phyloP scores from a whole-genome alignment of 1,284 basidiomycete species.

The Austroboletus olivaceoglutinosus region DNA sequence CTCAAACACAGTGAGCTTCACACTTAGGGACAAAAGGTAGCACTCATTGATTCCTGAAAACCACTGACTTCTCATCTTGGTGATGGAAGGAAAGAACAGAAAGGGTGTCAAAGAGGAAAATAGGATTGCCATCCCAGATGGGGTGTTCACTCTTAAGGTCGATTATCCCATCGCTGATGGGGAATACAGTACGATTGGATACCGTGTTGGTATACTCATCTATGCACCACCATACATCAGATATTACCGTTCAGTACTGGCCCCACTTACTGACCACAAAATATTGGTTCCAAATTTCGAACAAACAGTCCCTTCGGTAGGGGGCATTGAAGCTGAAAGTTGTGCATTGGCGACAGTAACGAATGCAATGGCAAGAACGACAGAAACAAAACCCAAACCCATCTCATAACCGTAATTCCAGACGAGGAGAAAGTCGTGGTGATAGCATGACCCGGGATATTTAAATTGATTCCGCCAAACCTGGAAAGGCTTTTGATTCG shows the following conservation, averaged over 20 bases:
- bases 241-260: neutral
- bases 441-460: constrained; percentile 1
- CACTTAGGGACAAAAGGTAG: too few relatives aligned
- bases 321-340: constrained; percentile 61
- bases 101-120: too few relatives aligned
- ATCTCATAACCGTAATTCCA: neutral
- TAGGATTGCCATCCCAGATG: constrained; percentile 37
- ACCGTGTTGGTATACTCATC: constrained; percentile 47
- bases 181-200: constrained; percentile 52
- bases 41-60: too few relatives aligned
- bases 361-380: constrained; percentile 33
- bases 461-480: too few relatives aligned
- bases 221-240: constrained; percentile 18
- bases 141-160: constrained; percentile 42
- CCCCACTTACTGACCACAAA: constrained; percentile 41
- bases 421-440: neutral
- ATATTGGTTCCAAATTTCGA: constrained; percentile 47
- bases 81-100: too few relatives aligned
- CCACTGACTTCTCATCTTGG: too few relatives aligned
- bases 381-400: constrained; percentile 38
- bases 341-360: constrained; percentile 49
- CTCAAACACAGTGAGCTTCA: too few relatives aligned
- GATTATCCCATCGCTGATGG: constrained; percentile 47
- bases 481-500: too few relatives aligned
- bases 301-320: constrained; percentile 53